These are phyloP conservation scores for Moesziomyces parantarcticus DNA, from an alignment of 1,284 basidiomycete genomes.

Conservation along the genomic window DNA sequence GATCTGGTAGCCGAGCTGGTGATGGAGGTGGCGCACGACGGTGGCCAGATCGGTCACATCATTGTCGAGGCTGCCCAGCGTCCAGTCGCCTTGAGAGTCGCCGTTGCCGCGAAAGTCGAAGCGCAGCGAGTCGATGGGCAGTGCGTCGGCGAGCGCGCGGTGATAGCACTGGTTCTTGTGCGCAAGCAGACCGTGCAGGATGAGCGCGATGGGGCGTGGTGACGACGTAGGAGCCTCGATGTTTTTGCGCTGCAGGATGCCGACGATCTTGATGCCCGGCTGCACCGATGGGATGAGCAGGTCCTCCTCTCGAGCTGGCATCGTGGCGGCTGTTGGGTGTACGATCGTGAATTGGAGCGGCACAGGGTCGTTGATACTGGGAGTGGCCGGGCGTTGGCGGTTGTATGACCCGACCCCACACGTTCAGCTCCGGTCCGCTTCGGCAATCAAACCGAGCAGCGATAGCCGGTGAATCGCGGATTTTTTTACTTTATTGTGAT, in stretches of 20 bases:
- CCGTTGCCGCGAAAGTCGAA: conserved; percentile 77
- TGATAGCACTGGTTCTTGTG: conserved; percentile 79
- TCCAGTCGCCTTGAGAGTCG: conserved; percentile 28
- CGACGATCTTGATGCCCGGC: conserved; percentile 13
- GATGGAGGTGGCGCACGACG: conserved; percentile 22
- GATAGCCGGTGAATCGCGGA: too few relatives aligned
- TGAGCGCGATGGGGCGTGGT: conserved; percentile 36
- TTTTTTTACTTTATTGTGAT: too few relatives aligned
- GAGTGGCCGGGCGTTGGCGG: not conserved
- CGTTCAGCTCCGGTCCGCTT: too few relatives aligned
- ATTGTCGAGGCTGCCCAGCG: conserved; percentile 17
- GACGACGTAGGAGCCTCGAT: not conserved
- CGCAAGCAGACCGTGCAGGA: conserved; percentile 54
- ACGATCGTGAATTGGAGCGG: not conserved
- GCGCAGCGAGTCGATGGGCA: conserved; percentile 81
- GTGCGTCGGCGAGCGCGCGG: conserved; percentile 74
- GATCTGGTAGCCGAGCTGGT: conserved; percentile 9
- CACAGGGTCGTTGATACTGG: not conserved
- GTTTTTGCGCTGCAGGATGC: conserved; percentile 19
- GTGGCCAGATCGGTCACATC: conserved; percentile 33
- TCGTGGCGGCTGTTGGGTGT: conserved; percentile 3
- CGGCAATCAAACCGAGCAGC: too few relatives aligned
- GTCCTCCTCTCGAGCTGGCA: conserved; percentile 11
- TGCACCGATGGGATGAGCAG: conserved; percentile 23
- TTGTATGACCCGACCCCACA: too few relatives aligned